Conservation (phyloP, 2,329 filamentous ascomycete genomes). For the Reticulascus tulasneorum region DNA sequence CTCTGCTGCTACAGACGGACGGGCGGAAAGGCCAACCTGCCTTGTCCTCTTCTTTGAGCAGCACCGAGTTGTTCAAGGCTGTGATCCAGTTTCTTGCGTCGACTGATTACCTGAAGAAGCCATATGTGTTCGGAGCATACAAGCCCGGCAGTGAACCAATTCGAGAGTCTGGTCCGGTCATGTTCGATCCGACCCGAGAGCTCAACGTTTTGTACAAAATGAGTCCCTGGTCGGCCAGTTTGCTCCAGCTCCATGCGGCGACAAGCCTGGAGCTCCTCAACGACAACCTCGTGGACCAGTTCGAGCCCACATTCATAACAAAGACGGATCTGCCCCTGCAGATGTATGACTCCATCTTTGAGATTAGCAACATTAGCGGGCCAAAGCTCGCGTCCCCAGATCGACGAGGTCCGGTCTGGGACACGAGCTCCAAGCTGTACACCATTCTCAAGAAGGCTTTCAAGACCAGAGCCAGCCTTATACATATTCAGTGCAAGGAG, state of each 20-base stretch:
- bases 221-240: constrained; percentile 74
- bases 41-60: constrained; percentile 77
- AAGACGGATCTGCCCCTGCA: constrained; percentile 52
- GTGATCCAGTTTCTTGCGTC: constrained; percentile 80
- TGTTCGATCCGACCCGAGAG: constrained; percentile 72
- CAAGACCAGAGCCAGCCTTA: constrained; percentile 66
- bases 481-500: constrained; percentile 52
- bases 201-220: constrained; percentile 90
- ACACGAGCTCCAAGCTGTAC: constrained; percentile 56
- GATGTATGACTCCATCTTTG: constrained; percentile 47
- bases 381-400: constrained; percentile 27
- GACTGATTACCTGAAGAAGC: constrained; percentile 66
- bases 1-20: constrained; percentile 75
- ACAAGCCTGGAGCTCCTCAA: constrained; percentile 72
- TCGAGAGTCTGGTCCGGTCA: constrained; percentile 55
- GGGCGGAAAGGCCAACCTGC: constrained; percentile 66
- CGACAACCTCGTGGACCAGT: constrained; percentile 71
- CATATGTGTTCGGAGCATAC: constrained; percentile 50
- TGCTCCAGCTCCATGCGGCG: constrained; percentile 71
- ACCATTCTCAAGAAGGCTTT: constrained; percentile 66
- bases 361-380: constrained; percentile 29
- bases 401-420: constrained; percentile 37
- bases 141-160: constrained; percentile 36
- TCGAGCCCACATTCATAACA: constrained; percentile 77
- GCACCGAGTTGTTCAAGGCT: constrained; percentile 92